A percentile compares a stretch with the other conserved stretches of the same genome.
phyloP scores from a whole-genome alignment of 2,329 filamentous ascomycete genomes.

The Aspergillus sp. region DNA sequence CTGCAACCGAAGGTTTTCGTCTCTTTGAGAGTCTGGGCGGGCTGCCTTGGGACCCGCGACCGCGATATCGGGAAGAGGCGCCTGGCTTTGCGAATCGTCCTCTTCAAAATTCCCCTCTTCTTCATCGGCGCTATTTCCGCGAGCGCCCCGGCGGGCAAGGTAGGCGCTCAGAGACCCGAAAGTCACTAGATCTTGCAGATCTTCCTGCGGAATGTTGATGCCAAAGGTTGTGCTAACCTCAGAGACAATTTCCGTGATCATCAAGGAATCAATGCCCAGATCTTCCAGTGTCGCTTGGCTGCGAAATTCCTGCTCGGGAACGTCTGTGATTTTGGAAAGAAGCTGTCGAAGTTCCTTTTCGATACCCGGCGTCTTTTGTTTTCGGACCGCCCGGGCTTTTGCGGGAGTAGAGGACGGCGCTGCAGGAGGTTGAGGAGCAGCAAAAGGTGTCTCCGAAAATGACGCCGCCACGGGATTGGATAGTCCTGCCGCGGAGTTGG shows the following conservation, averaged over 20 bases:
- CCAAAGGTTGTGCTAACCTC: background rate
- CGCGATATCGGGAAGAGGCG: slow-evolving; percentile 39
- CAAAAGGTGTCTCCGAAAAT: background rate
- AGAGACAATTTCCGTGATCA: background rate
- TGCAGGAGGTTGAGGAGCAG: background rate
- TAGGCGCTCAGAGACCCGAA: background rate
- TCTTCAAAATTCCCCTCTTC: background rate
- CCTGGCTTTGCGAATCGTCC: background rate
- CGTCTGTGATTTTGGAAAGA: background rate
- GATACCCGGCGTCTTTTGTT: background rate
- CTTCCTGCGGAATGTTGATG: background rate
- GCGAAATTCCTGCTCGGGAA: background rate
- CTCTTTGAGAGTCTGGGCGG: background rate
- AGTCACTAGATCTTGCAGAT: background rate
- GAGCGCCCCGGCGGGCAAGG: background rate
- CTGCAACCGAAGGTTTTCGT: background rate
- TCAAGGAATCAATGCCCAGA: background rate
- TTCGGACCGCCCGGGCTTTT: background rate
- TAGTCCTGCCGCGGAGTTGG: too few species aligned
- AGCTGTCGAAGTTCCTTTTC: background rate
- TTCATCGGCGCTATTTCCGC: background rate
- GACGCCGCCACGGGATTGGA: background rate
- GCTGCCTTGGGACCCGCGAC: slow-evolving; percentile 39
- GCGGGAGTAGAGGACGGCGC: background rate
- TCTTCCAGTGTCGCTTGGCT: background rate